Evolutionary conservation across 331 rosid genomes (phyloP).

Genomic region (Malus hybrid): DNA sequence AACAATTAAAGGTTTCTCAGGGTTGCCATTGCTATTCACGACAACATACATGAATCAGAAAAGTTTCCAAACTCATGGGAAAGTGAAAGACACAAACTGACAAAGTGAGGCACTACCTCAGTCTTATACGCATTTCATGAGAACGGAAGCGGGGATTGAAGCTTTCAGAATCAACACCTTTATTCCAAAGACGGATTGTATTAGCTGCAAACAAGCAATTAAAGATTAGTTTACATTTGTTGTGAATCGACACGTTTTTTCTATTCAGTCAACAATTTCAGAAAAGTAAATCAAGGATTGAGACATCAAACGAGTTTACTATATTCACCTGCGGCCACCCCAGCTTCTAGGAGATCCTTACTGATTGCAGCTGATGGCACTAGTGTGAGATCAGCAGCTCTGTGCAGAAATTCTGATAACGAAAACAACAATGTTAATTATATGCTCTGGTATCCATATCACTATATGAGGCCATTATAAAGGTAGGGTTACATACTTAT

Average conservation of each 20-base stretch:
- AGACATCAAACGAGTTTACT: background rate
- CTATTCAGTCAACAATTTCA: background rate
- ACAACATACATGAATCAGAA: slow-evolving; percentile 9
- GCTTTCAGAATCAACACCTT: slow-evolving; percentile 94
- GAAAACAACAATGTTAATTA: slow-evolving; percentile 6
- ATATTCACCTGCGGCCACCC: slow-evolving; percentile 76
- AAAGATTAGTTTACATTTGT: background rate
- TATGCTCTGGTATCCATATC: slow-evolving; percentile 6
- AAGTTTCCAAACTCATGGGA: slow-evolving; percentile 3
- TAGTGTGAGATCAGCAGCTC: slow-evolving; percentile 93
- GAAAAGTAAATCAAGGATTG: background rate
- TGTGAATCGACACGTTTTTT: background rate
- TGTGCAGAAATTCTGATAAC: slow-evolving; percentile 75
- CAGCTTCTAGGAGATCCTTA: slow-evolving; percentile 65
- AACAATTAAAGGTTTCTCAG: slow-evolving; percentile 82
- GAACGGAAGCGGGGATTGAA: slow-evolving; percentile 74
- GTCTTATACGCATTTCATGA: slow-evolving; percentile 74
- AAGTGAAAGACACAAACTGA: background rate
- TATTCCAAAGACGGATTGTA: slow-evolving; percentile 93
- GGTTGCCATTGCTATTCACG: slow-evolving; percentile 64
- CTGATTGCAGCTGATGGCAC: slow-evolving; percentile 95
- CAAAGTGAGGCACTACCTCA: slow-evolving; percentile 42
- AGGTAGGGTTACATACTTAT: slow-evolving; percentile 57
- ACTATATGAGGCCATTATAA: background rate
- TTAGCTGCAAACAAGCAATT: slow-evolving; percentile 50